Conservation (phyloP, 139 green algal genomes). For the Yamagishiella unicocca region DNA sequence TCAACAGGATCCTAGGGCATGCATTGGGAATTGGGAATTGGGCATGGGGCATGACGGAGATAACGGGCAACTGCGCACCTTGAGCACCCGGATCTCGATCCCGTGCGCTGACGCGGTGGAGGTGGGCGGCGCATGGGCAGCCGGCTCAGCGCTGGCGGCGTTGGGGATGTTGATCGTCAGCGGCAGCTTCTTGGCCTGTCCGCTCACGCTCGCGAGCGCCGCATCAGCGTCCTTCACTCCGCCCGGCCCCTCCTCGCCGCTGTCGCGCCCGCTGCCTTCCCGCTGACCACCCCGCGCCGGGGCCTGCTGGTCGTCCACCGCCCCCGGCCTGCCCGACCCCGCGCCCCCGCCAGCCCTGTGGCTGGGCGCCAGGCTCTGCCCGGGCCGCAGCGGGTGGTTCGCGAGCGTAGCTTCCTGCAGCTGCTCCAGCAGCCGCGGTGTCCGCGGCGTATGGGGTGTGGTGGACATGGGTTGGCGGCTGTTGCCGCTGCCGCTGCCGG, state of each 20-base stretch:
- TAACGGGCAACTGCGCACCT: too few relatives aligned
- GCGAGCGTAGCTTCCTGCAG: neutral
- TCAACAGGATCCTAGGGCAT: too few relatives aligned
- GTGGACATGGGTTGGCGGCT: neutral
- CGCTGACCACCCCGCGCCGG: too few relatives aligned
- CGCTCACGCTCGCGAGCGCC: neutral
- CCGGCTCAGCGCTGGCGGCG: constrained; percentile 32
- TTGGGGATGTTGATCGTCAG: constrained; percentile 58
- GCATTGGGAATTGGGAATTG: too few relatives aligned
- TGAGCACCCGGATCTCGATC: constrained; percentile 46
- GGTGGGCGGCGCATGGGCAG: neutral
- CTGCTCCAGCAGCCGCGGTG: neutral
- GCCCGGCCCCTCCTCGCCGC: too few relatives aligned
- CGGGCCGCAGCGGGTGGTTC: too few relatives aligned
- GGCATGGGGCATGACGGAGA: too few relatives aligned
- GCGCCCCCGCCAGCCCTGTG: too few relatives aligned
- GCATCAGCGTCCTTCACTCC: neutral
- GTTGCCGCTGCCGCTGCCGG: neutral
- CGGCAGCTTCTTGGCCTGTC: constrained; percentile 40
- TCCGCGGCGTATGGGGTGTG: neutral
- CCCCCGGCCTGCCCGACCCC: too few relatives aligned
- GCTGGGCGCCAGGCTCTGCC: too few relatives aligned
- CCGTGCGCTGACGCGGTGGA: neutral
- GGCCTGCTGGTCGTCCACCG: too few relatives aligned
- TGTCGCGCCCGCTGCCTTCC: neutral